phyloP scores from a whole-genome alignment of 352 stramenopile species.

The Blastocystis sp. region DNA sequence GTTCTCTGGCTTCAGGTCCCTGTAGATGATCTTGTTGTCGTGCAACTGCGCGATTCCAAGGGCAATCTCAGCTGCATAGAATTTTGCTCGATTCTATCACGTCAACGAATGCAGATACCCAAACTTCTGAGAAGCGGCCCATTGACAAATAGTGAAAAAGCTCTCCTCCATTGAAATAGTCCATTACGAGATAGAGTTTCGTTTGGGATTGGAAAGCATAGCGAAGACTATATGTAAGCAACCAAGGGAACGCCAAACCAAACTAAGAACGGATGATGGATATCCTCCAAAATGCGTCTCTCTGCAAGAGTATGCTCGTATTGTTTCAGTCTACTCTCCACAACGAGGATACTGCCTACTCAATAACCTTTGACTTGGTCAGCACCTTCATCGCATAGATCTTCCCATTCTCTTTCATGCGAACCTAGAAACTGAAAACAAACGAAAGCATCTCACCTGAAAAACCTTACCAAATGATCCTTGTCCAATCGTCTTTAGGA shows the following conservation, averaged over 20 bases:
- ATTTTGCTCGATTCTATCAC: slow-evolving; percentile 68
- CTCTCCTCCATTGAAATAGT: slow-evolving; percentile 82
- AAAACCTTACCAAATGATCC: slow-evolving; percentile 81
- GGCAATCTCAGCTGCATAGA: slow-evolving; percentile 83
- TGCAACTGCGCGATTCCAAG: slow-evolving; percentile 80
- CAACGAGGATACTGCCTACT: neutral
- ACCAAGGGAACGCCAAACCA: neutral
- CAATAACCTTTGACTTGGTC: slow-evolving; percentile 73
- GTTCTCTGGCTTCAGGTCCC: slow-evolving; percentile 89
- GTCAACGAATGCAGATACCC: neutral
- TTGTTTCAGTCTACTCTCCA: neutral
- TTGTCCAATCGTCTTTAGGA: slow-evolving; percentile 79
- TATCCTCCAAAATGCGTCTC: slow-evolving; percentile 56
- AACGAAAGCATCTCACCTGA: slow-evolving; percentile 33
- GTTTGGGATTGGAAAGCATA: slow-evolving; percentile 71
- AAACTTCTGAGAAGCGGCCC: slow-evolving; percentile 75
- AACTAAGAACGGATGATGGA: slow-evolving; percentile 69
- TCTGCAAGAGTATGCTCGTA: slow-evolving; percentile 28
- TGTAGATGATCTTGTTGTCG: slow-evolving; percentile 85
- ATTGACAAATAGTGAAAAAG: slow-evolving; percentile 88
- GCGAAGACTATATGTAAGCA: neutral
- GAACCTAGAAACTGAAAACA: slow-evolving; percentile 74
- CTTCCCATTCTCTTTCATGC: slow-evolving; percentile 80
- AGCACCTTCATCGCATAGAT: slow-evolving; percentile 89
- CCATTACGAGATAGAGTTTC: slow-evolving; percentile 70